Evolutionary conservation across 306 rosid genomes (phyloP).

Genomic region (Rosa chinensis): DNA sequence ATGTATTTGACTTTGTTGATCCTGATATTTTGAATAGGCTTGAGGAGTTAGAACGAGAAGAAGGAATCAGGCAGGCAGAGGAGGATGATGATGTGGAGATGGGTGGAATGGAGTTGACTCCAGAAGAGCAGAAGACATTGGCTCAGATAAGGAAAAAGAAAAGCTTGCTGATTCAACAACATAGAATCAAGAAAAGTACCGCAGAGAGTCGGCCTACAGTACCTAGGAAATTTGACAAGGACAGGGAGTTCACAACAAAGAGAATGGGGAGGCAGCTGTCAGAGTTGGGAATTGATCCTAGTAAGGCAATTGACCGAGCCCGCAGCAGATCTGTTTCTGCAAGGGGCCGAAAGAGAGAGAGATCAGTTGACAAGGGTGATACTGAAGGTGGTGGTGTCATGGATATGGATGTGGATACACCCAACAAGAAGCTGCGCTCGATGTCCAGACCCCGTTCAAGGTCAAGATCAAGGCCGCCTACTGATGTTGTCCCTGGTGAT

Average conservation of each 20-base stretch:
- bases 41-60: conserved; percentile 25
- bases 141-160: not conserved
- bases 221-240: conserved; percentile 1
- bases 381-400: not conserved
- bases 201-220: not conserved
- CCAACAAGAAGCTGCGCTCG: not conserved
- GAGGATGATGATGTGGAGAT: conserved; percentile 64
- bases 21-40: conserved; percentile 73
- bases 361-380: not conserved
- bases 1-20: conserved; percentile 79
- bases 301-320: not conserved
- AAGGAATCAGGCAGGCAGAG: conserved; percentile 58
- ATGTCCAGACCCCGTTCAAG: not conserved
- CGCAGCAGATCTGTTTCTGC: conserved; percentile 5
- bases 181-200: conserved; percentile 8
- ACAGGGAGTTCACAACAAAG: not conserved
- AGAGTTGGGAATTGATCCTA: not conserved
- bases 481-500: conserved; percentile 8
- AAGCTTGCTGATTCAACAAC: not conserved
- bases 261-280: conserved; percentile 13
- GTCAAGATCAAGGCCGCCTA: conserved; percentile 9
- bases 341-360: conserved; percentile 1
- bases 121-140: not conserved
- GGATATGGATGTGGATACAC: not conserved
- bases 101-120: conserved; percentile 33